phyloP scores from a whole-genome alignment of 2,329 filamentous ascomycete species.

The Ilyonectria sp. region DNA sequence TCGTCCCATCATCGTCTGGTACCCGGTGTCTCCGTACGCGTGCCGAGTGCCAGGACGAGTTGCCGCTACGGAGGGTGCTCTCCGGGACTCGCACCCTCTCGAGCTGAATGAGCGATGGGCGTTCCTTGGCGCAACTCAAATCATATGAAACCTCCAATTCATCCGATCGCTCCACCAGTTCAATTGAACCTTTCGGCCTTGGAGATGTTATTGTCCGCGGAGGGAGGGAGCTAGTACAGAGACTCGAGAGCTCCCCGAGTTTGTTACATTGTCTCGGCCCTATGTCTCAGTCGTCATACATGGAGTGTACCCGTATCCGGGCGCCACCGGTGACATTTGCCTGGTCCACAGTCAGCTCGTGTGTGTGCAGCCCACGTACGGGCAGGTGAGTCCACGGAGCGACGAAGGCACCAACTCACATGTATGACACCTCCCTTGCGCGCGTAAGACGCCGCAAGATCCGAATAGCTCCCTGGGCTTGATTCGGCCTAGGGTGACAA shows the following conservation, averaged over 20 bases:
- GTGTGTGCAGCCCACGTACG: not conserved
- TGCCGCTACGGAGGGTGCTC: not conserved
- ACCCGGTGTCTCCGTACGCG: not conserved
- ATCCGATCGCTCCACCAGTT: slow-evolving; percentile 4
- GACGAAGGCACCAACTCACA: slow-evolving; percentile 11
- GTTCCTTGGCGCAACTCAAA: slow-evolving; percentile 19
- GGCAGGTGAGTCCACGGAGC: not conserved
- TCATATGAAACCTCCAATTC: not conserved
- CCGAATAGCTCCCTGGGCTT: slow-evolving; percentile 7
- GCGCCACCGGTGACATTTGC: slow-evolving; percentile 4
- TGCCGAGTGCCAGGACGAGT: not conserved
- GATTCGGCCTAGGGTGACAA: slow-evolving; percentile 1
- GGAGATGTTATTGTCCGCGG: not conserved
- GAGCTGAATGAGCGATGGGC: not conserved
- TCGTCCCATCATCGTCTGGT: not conserved
- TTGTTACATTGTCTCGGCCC: not conserved
- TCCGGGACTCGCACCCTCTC: not conserved
- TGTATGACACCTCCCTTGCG: slow-evolving; percentile 22
- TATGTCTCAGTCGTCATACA: not conserved
- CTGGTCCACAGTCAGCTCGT: slow-evolving; percentile 1
- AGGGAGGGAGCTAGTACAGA: slow-evolving; percentile 10
- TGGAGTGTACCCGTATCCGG: not conserved
- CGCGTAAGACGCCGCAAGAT: slow-evolving; percentile 15
- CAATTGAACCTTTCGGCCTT: not conserved
- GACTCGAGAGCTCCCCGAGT: slow-evolving; percentile 6